Conservation (phyloP, 2,329 filamentous ascomycete species). For the Peltaster fructicola region DNA sequence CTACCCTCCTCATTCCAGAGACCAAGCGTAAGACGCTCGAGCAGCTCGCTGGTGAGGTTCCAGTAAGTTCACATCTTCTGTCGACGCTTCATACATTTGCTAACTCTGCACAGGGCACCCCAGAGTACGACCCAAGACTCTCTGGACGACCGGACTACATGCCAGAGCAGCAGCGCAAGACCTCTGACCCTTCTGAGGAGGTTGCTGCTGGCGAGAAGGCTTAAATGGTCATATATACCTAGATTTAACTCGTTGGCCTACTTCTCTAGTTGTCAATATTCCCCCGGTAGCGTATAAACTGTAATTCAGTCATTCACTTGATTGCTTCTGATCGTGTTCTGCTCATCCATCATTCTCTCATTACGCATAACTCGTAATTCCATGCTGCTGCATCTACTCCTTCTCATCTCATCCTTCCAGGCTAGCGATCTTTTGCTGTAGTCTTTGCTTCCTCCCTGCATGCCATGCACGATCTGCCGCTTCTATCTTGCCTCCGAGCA, state of each 20-base stretch:
- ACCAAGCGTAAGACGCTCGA: constrained; percentile 50
- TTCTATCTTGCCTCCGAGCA: constrained; percentile 82
- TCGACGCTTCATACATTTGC: too few species aligned
- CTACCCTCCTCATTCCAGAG: constrained; percentile 57
- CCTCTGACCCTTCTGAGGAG: constrained; percentile 7
- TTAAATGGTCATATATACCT: too few species aligned
- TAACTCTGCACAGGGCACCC: too few species aligned
- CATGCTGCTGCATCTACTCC: too few species aligned
- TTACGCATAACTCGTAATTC: too few species aligned
- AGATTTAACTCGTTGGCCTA: too few species aligned
- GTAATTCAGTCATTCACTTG: too few species aligned
- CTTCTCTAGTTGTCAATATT: too few species aligned
- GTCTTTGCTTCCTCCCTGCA: constrained; percentile 47
- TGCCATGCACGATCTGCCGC: constrained; percentile 62
- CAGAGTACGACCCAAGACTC: constrained; percentile 25
- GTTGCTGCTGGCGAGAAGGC: constrained; percentile 7
- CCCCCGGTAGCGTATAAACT: too few species aligned
- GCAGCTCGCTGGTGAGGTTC: constrained; percentile 48
- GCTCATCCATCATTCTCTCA: too few species aligned
- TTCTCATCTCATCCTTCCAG: constrained; percentile 5
- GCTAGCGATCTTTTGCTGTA: constrained; percentile 34
- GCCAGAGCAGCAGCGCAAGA: constrained; percentile 3
- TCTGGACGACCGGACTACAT: constrained; percentile 6
- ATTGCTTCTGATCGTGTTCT: too few species aligned
- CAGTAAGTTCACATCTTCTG: too few species aligned